Percentiles rank a stretch among this genome's conserved stretches.
phyloP scores from a whole-genome alignment of 768 basidiomycete genomes.

The Naematelia encephala region DNA sequence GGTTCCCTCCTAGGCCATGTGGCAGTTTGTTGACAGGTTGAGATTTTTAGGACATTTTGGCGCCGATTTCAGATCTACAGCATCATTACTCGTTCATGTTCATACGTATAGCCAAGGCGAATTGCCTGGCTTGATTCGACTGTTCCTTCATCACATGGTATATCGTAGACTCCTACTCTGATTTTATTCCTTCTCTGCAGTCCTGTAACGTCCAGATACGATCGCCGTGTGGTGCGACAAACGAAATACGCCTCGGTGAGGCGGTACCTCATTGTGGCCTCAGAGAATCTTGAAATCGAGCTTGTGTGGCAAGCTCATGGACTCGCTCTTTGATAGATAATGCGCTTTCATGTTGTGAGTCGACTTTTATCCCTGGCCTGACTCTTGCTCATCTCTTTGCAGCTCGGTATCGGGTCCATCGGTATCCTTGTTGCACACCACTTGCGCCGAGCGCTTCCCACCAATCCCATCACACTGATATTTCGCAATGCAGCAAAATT shows the following conservation, averaged over 20 bases:
- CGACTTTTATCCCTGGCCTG: not conserved
- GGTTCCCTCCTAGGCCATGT: not conserved
- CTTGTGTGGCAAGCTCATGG: not conserved
- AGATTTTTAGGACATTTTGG: not conserved
- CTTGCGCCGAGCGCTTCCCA: constrained; percentile 58
- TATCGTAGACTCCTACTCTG: too few species aligned
- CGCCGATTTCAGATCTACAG: not conserved
- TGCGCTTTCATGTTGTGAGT: constrained; percentile 49
- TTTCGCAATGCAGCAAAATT: constrained; percentile 52
- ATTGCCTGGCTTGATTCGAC: too few species aligned
- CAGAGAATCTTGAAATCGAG: not conserved
- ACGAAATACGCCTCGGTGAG: too few species aligned
- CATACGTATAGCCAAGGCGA: too few species aligned
- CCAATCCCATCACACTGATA: constrained; percentile 63
- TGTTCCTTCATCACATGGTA: too few species aligned
- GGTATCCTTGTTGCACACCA: constrained; percentile 79
- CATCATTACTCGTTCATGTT: too few species aligned
- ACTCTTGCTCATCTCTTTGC: not conserved
- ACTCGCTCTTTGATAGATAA: constrained; percentile 5
- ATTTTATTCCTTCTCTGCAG: too few species aligned
- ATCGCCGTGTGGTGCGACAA: too few species aligned
- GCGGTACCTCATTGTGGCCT: too few species aligned
- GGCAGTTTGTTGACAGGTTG: not conserved
- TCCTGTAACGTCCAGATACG: too few species aligned
- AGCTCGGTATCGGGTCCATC: constrained; percentile 74